Percentiles rank a stretch among this genome's conserved stretches.
Conservation (phyloP, 805 yeast genomes). For the Gaillardinia entomophila region DNA sequence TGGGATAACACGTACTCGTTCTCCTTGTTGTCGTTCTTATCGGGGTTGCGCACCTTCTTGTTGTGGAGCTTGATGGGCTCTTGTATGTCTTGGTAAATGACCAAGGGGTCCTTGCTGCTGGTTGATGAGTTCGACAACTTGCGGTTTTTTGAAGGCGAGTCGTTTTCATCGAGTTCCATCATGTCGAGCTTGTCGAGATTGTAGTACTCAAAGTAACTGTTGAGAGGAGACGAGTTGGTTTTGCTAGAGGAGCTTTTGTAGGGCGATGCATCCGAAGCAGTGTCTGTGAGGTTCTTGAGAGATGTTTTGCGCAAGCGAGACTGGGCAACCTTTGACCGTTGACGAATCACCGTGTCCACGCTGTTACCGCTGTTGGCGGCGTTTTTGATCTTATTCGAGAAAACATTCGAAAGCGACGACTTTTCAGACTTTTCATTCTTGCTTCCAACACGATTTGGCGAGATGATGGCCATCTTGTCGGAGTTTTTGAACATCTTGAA, state of each 20-base stretch:
- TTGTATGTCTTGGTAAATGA: slow-evolving; percentile 18
- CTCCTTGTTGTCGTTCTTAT: slow-evolving; percentile 28
- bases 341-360: neutral
- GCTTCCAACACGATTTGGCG: slow-evolving; percentile 27
- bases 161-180: slow-evolving; percentile 12
- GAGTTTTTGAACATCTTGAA: slow-evolving; percentile 32
- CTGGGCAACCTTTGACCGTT: neutral
- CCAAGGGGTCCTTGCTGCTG: slow-evolving; percentile 9
- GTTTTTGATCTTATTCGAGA: neutral
- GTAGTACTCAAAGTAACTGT: slow-evolving; percentile 16
- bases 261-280: neutral
- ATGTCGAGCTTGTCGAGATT: slow-evolving; percentile 21
- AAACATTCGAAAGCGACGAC: neutral
- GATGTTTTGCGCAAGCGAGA: slow-evolving; percentile 4
- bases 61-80: slow-evolving; percentile 2
- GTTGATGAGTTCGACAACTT: slow-evolving; percentile 16
- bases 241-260: no score
- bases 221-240: neutral
- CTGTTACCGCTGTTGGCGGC: neutral
- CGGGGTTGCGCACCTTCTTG: slow-evolving; percentile 1
- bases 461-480: slow-evolving; percentile 25
- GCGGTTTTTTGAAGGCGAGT: slow-evolving; percentile 25
- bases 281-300: neutral
- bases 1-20: slow-evolving; percentile 12
- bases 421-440: neutral